Evolutionary conservation across 2,329 filamentous ascomycete species (phyloP), one percentile per base, ranked within the genome.

Genomic region (Alternaria sp.): DNA sequence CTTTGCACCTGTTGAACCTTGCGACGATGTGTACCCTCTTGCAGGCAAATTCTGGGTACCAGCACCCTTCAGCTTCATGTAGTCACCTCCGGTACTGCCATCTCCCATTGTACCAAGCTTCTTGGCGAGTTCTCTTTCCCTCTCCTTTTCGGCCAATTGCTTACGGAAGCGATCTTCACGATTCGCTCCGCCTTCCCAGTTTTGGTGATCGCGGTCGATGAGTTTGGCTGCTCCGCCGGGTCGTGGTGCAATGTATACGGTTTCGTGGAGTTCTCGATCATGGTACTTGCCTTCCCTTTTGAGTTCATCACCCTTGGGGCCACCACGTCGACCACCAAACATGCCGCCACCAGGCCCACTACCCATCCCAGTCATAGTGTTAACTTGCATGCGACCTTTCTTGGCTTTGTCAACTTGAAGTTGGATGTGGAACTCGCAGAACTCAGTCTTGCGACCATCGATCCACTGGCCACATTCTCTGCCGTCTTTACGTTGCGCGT

Each of bases 361-460:
- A 25, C 76, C 74, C 51, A 85, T 81, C 25, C 84, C 84, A 4
- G 85, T 86, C 78, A 89, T 90, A 12, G 85, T 86, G 73, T 94
- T 97, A 62, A 97, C 85, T 73, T 97, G 93, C 83, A 94, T 89
- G 36, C 94, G 86, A 1, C 85, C 83, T 11, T 87, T 83, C 30
- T 87, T 84, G 74, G 88, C 86, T 74, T 92, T 94, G 56, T 89
- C 86, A 3, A 98, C 82, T 27, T 92, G 90, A 27, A 92, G 83
- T 69, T 96, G 93, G 67, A 97, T 88, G 78, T 99, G 95, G 69
- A 91, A 99, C 66, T 97, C 93, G 80, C 95, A 99, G 75, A 91
- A 92, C 70, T 97, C 90, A 0, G 94, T 97, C 71, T 93, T 92
- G 54, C 93, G 89, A 66, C 87, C 88, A 78, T 99, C 94, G 61